phyloP scores from a whole-genome alignment of 2,329 filamentous ascomycete genomes.

The Cladophialophora yegresii region DNA sequence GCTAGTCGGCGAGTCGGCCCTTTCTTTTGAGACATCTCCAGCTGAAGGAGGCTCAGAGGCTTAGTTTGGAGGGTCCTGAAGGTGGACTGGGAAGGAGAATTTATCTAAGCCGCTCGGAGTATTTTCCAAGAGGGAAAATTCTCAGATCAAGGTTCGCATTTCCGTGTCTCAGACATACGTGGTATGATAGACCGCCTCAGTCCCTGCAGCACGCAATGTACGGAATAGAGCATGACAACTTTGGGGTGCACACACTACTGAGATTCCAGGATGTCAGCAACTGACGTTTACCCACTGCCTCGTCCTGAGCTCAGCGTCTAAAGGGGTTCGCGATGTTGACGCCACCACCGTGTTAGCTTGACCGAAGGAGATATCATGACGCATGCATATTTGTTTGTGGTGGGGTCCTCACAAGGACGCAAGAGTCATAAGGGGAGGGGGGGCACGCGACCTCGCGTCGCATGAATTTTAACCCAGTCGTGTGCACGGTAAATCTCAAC shows the following conservation, averaged over 20 bases:
- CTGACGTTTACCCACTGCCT: neutral
- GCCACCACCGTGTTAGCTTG: neutral
- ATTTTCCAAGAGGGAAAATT: neutral
- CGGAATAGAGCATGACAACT: neutral
- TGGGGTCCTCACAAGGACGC: neutral
- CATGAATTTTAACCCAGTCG: neutral
- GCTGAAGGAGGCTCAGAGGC: neutral
- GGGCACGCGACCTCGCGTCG: neutral
- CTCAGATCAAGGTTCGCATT: neutral
- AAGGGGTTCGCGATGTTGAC: neutral
- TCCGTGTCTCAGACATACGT: neutral
- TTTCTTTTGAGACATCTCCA: conserved; percentile 19
- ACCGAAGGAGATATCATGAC: neutral
- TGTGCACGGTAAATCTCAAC: neutral
- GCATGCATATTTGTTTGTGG: neutral
- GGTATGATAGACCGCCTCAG: neutral
- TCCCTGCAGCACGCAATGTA: neutral
- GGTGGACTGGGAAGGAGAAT: neutral
- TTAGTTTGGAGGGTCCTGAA: neutral
- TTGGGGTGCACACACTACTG: neutral
- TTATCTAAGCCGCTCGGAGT: neutral
- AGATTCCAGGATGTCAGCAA: neutral
- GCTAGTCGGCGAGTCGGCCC: neutral
- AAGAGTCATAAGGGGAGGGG: neutral
- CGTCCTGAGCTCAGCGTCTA: neutral